Base-by-base conservation (phyloP, 225 moss, liverwort and hornwort genomes). In the Antitrichia curtipendula region DNA sequence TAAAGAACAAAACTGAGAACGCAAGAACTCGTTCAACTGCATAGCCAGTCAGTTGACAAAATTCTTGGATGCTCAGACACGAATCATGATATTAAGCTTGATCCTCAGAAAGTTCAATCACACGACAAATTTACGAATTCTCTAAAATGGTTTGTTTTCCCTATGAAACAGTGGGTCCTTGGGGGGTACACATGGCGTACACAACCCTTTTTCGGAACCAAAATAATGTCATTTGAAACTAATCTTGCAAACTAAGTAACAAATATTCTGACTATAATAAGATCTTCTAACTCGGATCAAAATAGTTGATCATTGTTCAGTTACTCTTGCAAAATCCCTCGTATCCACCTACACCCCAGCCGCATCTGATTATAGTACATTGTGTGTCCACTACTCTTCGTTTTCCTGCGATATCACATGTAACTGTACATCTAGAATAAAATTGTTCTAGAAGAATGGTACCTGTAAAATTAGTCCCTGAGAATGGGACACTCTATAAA, bases 291-390 rank as follows among this genome's bases (percentile, higher is more conserved):
- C 80, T 83, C 13, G n/a, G 84, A 86, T 90, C 83, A 90, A 88
- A 73, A 90, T 88, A 49, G 80, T 86, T 86, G 85, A 88, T 83
- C 80, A 56, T 32, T 43, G 24, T 49, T 60, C 27, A 25, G 59
- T 59, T 34, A 8, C n/a, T 59, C 24, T n/a, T 62, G 40, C 41
- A 29, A 16, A 82, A 41, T 68, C 52, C 59, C 57, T 85, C 38
- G 59, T 52, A 76, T 40, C 50, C 65, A 65, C 66, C 43, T 32
- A 22, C 78, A 63, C 62, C 45, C 81, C 73, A 56, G 75, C 32
- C 38, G n/a, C 69, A 74, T 76, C 64, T 76, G 47, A 49, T 86
- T 86, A 88, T 65, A 50, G 36, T 90, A 90, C 92, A 92, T 41
- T 29, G 74, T 29, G 74, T 70, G 66, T 62, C 47, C 61, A 81